Base-by-base conservation (phyloP, 2,329 filamentous ascomycete genomes). In the Xylaria sp. region DNA sequence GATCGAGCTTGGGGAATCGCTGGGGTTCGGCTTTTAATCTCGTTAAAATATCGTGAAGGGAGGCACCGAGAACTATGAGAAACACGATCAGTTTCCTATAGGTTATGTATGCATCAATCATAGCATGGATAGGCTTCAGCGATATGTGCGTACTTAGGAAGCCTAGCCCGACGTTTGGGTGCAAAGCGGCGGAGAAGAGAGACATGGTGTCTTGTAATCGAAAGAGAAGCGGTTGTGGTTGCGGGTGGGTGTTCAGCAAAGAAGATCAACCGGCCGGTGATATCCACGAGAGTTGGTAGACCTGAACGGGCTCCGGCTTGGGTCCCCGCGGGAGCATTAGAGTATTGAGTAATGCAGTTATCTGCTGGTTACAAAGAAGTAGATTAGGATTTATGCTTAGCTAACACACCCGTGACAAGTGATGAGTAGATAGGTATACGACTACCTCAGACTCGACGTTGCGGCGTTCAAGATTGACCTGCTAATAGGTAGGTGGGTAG, bases 21-120 rank as follows among this genome's bases (percentile, higher is more conserved):
- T 92, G 89, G 10, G 93, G 93, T 78, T 97, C 93, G 62, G 93
- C 91, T 79, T 97, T 98, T 76, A 98, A 86, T 62, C 93, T 90
- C 33, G 92, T 94, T 68, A 98, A 83, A 76, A 97, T 87, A 77
- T 97, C 93, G 81, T 98, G 94, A 42, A 99, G 88, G 2, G 94
- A 97, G 71, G 93, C 92, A 65, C 96, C 96, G 66, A 99, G 89
- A 59, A 91, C 94, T 97, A 78, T 6, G 57, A n/a, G 26, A 15
- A 28, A 53, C 26, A 15, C 13, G 1, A 59, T 75, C 56, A 76
- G 67, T 46, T 54, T 46, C 36, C 28, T 58, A 20, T 10, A 4
- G 31, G 6, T n/a, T 38, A 28, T 54, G 6, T 26, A 28, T 46
- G 11, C 17, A 36, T 53, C 51, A 23, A 42, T 1, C 31, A 9